Evolutionary conservation across 1,284 basidiomycete species (phyloP), one percentile per base, ranked within the genome.

Genomic region (Ceratobasidium papillatum): DNA sequence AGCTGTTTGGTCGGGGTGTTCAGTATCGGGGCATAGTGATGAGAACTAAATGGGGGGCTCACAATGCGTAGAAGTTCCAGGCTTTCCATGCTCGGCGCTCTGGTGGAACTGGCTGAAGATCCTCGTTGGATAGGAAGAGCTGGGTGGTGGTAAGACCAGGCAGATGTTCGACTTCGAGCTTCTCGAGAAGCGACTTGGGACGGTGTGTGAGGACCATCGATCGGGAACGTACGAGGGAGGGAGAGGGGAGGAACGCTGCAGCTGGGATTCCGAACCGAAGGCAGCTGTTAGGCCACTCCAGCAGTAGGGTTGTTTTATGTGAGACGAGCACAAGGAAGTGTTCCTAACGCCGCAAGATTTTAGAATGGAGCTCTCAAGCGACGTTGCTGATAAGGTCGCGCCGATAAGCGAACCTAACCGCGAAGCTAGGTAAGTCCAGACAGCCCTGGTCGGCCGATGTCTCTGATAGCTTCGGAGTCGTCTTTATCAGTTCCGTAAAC

Each of bases 31-130:
- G 22, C 30, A 51, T 51, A 38, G 38, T 32, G 2, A 52, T 68
- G 30, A 32, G 73, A 63, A 34, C 25, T n/a, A 52, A 54, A 25
- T 43, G 41, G 51, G n/a, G 56, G 61, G 82, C 86, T 75, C 80
- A 91, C 89, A 91, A 92, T 4, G 87, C 84, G 62, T 88, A 81
- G 79, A 89, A 91, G 80, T 91, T 90, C 81, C 86, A 86, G 38
- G 83, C 81, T 30, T 82, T 83, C 90, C 91, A 92, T 72, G 85
- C 87, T 69, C 87, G 83, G 69, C 89, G 85, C 76, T 87, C 85
- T 69, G 84, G 82, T 5, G 85, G 84, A 1, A 91, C 90, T 32
- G 90, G 90, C 8, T 85, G 81, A 36, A 91, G 83, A 80, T 91
- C 90, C 68, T 90, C 85, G 79, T 90, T 92, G 65, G 84, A 84